Base-by-base conservation (phyloP, 345 rosid genomes). In the Gossypium bickii region DNA sequence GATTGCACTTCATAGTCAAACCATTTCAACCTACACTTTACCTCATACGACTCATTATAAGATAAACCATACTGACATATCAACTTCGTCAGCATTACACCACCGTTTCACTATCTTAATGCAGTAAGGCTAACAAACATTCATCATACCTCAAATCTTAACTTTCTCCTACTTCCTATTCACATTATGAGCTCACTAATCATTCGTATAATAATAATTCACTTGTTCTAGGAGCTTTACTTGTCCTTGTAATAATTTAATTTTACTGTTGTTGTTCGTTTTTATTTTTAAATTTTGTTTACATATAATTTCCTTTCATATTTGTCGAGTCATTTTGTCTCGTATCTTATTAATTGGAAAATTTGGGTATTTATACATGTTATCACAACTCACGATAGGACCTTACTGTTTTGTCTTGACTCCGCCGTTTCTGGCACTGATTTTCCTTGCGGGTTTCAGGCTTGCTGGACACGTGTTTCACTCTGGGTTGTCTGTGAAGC, bases 21-120 rank as follows among this genome's bases (percentile, higher is more conserved):
- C 72, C 58, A 69, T 69, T 69, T 16, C 44, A 69, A 69, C 56
- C 51, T 1, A 45, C 20, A 16, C 71, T 67, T 67, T 67, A 7
- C 18, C 27, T 22, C 17, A 20, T n/a, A n/a, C 38, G 6, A 51
- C 17, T 47, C 11, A 9, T 8, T 47, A 51, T 16, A 51, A 51
- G 53, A 17, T 27, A 61, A 29, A 29, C 44, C 41, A 48, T 56
- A 13, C 43, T 59, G 63, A 59, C 63, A 48, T 47, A 48, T 8
- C 7, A 67, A 1, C 6, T 17, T 13, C 57, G 71, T 48, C 56
- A 47, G 56, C 71, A 47, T 67, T 67, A 67, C 71, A 15, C 15
- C 29, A 67, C 16, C 9, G 45, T 44, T 64, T 11, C 70, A 66
- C 51, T 7, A 16, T 5, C 41, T 34, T 5, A 5, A 34, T 34